Percentiles rank a stretch among this genome's conserved stretches.
Conservation (phyloP, 192 early-diverging fungal species). For the Endogone sp. region DNA sequence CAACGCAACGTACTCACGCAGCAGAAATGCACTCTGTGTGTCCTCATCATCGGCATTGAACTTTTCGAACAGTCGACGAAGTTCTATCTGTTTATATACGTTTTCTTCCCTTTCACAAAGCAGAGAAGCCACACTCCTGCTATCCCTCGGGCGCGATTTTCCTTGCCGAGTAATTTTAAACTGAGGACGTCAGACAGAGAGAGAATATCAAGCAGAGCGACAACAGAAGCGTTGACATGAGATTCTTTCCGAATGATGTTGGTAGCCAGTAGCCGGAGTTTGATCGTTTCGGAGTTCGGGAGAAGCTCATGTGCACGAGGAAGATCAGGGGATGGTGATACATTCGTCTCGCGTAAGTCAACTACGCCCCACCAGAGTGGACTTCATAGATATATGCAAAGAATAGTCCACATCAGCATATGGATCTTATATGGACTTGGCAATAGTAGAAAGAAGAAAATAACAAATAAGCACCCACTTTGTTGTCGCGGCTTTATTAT, state of each 20-base stretch:
- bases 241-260: conserved; percentile 1
- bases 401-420: neutral
- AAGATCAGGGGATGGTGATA: conserved; percentile 3
- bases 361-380: conserved; percentile 9
- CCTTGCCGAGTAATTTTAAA: neutral
- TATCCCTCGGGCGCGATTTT: neutral
- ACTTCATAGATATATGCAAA: conserved; percentile 1
- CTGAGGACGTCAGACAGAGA: neutral
- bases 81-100: neutral
- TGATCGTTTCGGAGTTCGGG: neutral
- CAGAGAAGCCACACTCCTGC: conserved; percentile 1
- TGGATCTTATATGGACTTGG: neutral
- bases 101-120: neutral
- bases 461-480: conserved; percentile 1
- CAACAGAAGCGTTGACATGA: neutral
- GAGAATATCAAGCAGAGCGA: neutral
- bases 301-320: conserved; percentile 2
- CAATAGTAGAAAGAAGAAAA: neutral
- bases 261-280: neutral
- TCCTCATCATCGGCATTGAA: conserved; percentile 4
- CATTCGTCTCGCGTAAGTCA: conserved; percentile 6
- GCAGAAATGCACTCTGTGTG: conserved; percentile 6
- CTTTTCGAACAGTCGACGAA: neutral
- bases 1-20: conserved; percentile 6
- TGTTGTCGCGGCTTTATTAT: conserved; percentile 8